phyloP scores from a whole-genome alignment of 2,329 filamentous ascomycete genomes.

The Fusarium sororula region DNA sequence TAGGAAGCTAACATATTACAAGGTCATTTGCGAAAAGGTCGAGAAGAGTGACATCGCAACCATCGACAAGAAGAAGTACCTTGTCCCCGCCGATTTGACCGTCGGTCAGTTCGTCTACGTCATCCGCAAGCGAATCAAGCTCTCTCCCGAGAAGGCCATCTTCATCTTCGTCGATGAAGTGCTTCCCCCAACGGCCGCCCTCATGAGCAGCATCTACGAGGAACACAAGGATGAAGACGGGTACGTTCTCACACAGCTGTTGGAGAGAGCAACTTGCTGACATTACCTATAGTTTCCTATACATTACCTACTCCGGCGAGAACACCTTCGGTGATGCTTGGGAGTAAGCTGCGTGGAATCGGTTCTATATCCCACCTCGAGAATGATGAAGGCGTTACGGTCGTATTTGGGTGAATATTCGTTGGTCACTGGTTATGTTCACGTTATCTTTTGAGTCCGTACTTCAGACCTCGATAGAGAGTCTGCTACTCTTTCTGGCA shows the following conservation, averaged over 20 bases:
- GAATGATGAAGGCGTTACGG: conserved; percentile 51
- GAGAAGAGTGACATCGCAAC: conserved; percentile 99
- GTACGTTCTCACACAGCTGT: conserved; percentile 51
- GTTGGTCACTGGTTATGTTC: conserved; percentile 41
- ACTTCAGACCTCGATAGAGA: conserved; percentile 37
- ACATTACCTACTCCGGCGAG: conserved; percentile 99
- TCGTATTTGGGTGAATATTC: conserved; percentile 43
- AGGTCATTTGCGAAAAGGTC: conserved; percentile 99
- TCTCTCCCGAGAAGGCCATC: conserved; percentile 99
- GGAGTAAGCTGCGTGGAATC: conserved; percentile 30
- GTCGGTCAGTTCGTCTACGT: conserved; percentile 99
- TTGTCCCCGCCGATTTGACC: conserved; percentile 96
- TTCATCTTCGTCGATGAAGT: conserved; percentile 99
- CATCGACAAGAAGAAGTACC: conserved; percentile 99
- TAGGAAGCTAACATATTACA: conserved; percentile 81
- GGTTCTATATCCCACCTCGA: conserved; percentile 33
- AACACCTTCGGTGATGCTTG: conserved; percentile 84
- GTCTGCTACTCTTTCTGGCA: conserved; percentile 24
- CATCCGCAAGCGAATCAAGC: conserved; percentile 99
- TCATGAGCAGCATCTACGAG: conserved; percentile 99
- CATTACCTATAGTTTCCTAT: conserved; percentile 78
- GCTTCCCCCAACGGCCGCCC: conserved; percentile 91
- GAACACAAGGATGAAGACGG: conserved; percentile 92
- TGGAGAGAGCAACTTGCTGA: conserved; percentile 23
- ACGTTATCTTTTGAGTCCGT: conserved; percentile 35